phyloP scores from a whole-genome alignment of 495 filamentous ascomycete genomes.

The Physcia stellaris region DNA sequence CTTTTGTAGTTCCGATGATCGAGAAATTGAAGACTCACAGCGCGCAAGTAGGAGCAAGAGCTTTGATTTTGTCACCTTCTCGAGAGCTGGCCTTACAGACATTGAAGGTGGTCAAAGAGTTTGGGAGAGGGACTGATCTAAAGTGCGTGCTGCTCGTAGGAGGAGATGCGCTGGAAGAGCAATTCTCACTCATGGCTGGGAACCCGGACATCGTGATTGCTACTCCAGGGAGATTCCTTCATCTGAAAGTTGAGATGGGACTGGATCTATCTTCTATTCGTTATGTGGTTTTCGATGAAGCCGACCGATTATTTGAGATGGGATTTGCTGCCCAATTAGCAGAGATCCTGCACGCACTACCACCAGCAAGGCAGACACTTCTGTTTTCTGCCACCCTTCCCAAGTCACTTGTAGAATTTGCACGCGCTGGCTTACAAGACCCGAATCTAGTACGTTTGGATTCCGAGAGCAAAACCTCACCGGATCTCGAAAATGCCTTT shows the following conservation, averaged over 20 bases:
- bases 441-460: slow-evolving; percentile 78
- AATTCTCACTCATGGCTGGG: slow-evolving; percentile 80
- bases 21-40: slow-evolving; percentile 86
- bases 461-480: slow-evolving; percentile 88
- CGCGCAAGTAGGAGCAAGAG: slow-evolving; percentile 68
- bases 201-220: slow-evolving; percentile 97
- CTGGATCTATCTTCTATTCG: slow-evolving; percentile 72
- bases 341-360: slow-evolving; percentile 84
- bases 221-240: slow-evolving; percentile 87
- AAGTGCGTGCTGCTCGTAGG: slow-evolving; percentile 81
- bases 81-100: slow-evolving; percentile 91
- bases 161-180: slow-evolving; percentile 90
- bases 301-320: slow-evolving; percentile 95
- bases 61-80: slow-evolving; percentile 77
- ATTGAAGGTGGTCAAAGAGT: slow-evolving; percentile 87
- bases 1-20: slow-evolving; percentile 97
- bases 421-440: slow-evolving; percentile 81
- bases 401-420: slow-evolving; percentile 88
- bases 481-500: slow-evolving; percentile 84
- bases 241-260: slow-evolving; percentile 90
- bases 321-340: slow-evolving; percentile 86
- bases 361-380: slow-evolving; percentile 71
- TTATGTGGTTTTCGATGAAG: slow-evolving; percentile 95
- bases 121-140: slow-evolving; percentile 79
- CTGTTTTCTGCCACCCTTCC: slow-evolving; percentile 92